phyloP scores from a whole-genome alignment of 2,329 filamentous ascomycete genomes.

The Aspergillus ustus region DNA sequence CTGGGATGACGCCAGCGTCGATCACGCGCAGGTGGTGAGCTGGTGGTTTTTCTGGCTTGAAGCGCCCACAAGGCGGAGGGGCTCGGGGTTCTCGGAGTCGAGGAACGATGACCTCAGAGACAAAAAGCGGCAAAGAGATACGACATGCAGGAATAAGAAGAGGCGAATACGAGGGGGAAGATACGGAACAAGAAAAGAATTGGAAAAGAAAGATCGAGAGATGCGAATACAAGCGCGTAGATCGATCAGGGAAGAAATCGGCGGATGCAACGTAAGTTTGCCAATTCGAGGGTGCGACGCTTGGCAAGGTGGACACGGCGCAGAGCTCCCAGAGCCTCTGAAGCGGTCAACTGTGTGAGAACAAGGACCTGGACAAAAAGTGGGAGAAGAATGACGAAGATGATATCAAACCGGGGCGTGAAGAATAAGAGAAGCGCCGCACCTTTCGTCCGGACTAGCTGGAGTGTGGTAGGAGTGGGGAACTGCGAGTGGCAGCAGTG shows the following conservation, averaged over 20 bases:
- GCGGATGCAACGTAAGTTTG: conserved; percentile 1
- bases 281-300: not conserved
- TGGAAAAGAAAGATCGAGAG: not conserved
- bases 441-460: not conserved
- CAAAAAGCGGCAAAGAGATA: not conserved
- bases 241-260: conserved; percentile 6
- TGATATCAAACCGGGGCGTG: not conserved
- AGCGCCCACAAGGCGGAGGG: not conserved
- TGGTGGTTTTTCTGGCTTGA: not conserved
- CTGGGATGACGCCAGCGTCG: conserved; percentile 15
- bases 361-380: not conserved
- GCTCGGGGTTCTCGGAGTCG: not conserved
- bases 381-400: not conserved
- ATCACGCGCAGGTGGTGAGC: conserved; percentile 4
- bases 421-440: conserved; percentile 10
- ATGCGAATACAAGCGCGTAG: conserved; percentile 11
- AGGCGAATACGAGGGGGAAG: not conserved
- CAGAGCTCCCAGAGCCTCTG: conserved; percentile 14
- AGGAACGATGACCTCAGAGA: not conserved
- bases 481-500: conserved; percentile 1
- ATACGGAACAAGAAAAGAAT: not conserved
- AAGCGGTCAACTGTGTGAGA: conserved; percentile 7
- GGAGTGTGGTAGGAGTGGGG: conserved; percentile 5
- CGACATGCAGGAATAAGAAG: not conserved
- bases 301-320: conserved; percentile 11